Percentiles rank a stretch among this genome's conserved stretches.
Evolutionary conservation across 331 rosid species (phyloP).

Genomic region (Quercus lobata): DNA sequence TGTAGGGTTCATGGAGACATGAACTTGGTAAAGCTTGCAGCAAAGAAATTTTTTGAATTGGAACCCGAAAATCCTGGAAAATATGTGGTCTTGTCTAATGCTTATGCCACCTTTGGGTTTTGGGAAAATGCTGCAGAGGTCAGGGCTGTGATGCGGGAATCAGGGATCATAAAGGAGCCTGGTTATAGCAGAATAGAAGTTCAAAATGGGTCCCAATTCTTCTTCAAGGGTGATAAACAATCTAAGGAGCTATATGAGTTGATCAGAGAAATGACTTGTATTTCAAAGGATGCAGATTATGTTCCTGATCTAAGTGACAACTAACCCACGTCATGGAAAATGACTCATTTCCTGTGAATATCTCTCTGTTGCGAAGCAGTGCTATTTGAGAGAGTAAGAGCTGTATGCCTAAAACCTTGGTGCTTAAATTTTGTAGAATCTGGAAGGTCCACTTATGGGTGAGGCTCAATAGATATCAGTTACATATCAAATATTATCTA

Average conservation of each 20-base stretch:
- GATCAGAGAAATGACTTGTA: slow-evolving; percentile 39
- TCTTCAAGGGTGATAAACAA: slow-evolving; percentile 46
- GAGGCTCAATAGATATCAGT: neutral
- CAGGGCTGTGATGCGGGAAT: slow-evolving; percentile 50
- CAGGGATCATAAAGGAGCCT: slow-evolving; percentile 69
- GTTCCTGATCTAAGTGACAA: slow-evolving; percentile 32
- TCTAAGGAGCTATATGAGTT: slow-evolving; percentile 49
- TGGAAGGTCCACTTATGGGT: neutral
- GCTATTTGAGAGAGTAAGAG: neutral
- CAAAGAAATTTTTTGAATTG: slow-evolving; percentile 49
- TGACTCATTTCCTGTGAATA: slow-evolving; percentile 4
- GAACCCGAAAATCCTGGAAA: slow-evolving; percentile 54
- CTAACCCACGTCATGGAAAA: slow-evolving; percentile 12
- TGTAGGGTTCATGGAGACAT: slow-evolving; percentile 65
- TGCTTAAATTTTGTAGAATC: neutral
- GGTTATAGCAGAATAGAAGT: slow-evolving; percentile 76
- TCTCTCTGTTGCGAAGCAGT: neutral
- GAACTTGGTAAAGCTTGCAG: slow-evolving; percentile 55
- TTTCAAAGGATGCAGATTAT: slow-evolving; percentile 48
- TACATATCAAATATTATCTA: neutral
- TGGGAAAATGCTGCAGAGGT: slow-evolving; percentile 65
- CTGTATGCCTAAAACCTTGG: neutral
- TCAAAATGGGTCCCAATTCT: slow-evolving; percentile 45
- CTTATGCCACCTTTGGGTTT: slow-evolving; percentile 61
- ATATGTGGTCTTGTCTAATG: slow-evolving; percentile 64